Percentiles rank a stretch among this genome's conserved stretches.
Evolutionary conservation across 345 rosid species (phyloP).

Genomic region (Eucalyptus polyanthemos): DNA sequence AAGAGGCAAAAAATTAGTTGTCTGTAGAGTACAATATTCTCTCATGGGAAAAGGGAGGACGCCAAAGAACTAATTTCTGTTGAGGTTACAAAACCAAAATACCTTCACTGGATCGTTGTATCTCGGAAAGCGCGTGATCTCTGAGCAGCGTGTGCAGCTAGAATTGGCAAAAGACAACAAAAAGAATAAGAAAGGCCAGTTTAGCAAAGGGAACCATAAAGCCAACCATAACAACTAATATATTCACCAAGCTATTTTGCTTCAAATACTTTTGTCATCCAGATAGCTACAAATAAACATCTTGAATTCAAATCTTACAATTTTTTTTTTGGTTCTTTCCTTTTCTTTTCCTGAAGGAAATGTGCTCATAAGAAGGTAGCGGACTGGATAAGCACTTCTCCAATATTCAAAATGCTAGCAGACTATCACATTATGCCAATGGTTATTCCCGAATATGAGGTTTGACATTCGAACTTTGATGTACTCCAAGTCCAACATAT

Average conservation of each 20-base stretch:
- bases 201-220: background rate
- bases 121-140: slow-evolving; percentile 75
- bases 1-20: background rate
- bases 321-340: background rate
- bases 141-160: slow-evolving; percentile 64
- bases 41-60: background rate
- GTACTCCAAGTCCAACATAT: background rate
- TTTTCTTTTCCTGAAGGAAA: background rate
- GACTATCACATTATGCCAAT: background rate
- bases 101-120: slow-evolving; percentile 92
- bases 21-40: background rate
- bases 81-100: background rate
- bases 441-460: background rate
- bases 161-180: background rate
- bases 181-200: background rate
- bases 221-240: background rate
- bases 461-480: background rate
- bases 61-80: background rate
- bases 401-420: background rate
- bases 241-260: background rate
- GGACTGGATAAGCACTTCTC: background rate
- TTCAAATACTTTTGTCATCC: background rate
- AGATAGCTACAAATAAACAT: background rate
- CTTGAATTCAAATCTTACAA: background rate
- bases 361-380: background rate